Base-by-base conservation (phyloP, 345 rosid species). In the Triadica sebifera region DNA sequence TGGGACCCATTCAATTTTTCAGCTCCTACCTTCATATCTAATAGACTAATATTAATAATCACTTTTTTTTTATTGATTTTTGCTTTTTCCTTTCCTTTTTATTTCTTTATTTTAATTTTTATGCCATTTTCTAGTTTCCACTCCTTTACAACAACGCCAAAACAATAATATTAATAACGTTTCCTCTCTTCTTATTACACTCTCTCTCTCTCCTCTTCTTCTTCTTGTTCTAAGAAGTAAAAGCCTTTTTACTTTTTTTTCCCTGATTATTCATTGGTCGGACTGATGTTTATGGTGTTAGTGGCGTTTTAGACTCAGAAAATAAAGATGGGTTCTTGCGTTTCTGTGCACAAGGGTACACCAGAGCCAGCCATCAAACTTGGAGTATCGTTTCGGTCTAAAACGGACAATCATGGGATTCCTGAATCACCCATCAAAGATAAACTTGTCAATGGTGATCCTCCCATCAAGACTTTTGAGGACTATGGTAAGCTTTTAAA, bases 271-370 rank as follows among this genome's bases (percentile, higher is more conserved):
- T 8, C 65, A 3, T 74, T 25, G 64, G 34, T 73, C 50, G 4
- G 71, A 59, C 20, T 53, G 50, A 64, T 49, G 66, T 22, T 56
- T 70, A 57, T 56, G 70, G n/a, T 70, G 41, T 70, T 37, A 73
- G 58, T 37, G 25, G 10, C 43, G 56, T 16, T 68, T 55, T 66
- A 20, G 25, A 39, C 12, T 12, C 15, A 49, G 70, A 19, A 55
- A 62, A 12, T 5, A 65, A 62, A 73, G 13, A 88, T 89, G 92
- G 92, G 92, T 81, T 81, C 85, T 22, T 89, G 85, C 69, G 88
- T 73, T 22, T 66, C 90, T 6, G 75, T 82, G 41, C 83, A 78
- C 69, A 72, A 77, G 74, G 80, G 49, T 52, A 22, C 84, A 34
- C 47, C 69, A 19, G 79, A 75, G 47, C 81, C 88, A 2, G 74